These are phyloP conservation scores for Clarireedia paspali DNA, from an alignment of 2,329 filamentous ascomycete species.

Conservation along the genomic window DNA sequence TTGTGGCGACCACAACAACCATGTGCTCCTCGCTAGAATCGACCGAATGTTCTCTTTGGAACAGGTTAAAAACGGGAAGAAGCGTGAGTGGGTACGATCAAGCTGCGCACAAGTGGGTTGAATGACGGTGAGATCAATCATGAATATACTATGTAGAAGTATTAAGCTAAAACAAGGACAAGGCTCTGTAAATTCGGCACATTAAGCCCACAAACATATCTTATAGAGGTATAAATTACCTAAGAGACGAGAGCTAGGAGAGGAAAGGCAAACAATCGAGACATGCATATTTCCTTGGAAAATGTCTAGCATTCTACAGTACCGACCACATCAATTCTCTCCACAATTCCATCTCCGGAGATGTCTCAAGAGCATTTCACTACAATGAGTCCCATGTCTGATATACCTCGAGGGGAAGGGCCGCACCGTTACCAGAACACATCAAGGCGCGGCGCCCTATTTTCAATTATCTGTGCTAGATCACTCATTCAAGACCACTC, in stretches of 20 bases:
- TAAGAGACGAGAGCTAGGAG: not conserved
- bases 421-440: constrained; percentile 2
- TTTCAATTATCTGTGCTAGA: not conserved
- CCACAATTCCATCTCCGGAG: not conserved
- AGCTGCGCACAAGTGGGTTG: not conserved
- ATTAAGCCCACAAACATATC: not conserved
- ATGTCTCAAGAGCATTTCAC: not conserved
- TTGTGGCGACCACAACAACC: constrained; percentile 18
- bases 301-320: not conserved
- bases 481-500: no score
- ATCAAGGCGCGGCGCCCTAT: not conserved
- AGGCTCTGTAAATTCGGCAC: not conserved
- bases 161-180: not conserved
- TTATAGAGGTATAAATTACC: not conserved
- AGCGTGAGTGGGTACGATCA: constrained; percentile 5
- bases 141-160: no score
- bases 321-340: constrained; percentile 1
- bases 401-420: constrained; percentile 4
- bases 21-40: constrained; percentile 18
- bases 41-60: constrained; percentile 10
- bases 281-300: constrained; percentile 1
- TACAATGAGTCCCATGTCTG: not conserved
- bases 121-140: no score
- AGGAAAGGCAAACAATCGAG: not conserved
- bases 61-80: constrained; percentile 7